phyloP scores from a whole-genome alignment of 352 stramenopile genomes.

The Phytophthora lateralis region DNA sequence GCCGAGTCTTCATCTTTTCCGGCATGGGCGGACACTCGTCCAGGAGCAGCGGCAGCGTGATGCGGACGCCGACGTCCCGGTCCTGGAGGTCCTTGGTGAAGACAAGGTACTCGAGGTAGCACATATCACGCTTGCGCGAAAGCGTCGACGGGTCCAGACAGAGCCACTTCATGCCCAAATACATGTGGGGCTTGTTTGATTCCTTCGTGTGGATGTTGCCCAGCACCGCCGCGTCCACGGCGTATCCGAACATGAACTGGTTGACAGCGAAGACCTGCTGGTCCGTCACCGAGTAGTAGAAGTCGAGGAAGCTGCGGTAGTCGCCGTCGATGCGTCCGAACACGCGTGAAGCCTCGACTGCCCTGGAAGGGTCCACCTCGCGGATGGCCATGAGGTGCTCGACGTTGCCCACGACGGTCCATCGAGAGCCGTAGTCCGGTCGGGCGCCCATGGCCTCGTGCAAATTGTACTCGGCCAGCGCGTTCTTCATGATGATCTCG shows the following conservation, averaged over 20 bases:
- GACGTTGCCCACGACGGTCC: slow-evolving; percentile 39
- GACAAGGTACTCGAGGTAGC: slow-evolving; percentile 80
- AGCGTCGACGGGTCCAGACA: slow-evolving; percentile 65
- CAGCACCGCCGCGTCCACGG: slow-evolving; percentile 70
- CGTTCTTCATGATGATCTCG: slow-evolving; percentile 49
- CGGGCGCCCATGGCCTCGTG: slow-evolving; percentile 44
- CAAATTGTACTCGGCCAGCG: slow-evolving; percentile 47
- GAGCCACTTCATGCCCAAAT: slow-evolving; percentile 86
- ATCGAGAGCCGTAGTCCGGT: slow-evolving; percentile 45
- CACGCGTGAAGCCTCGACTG: slow-evolving; percentile 49
- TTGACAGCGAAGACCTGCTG: slow-evolving; percentile 71
- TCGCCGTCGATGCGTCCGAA: slow-evolving; percentile 68
- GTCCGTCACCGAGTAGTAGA: slow-evolving; percentile 62
- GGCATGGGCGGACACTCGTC: slow-evolving; percentile 63
- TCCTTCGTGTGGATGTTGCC: slow-evolving; percentile 74
- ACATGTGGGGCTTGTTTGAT: slow-evolving; percentile 46
- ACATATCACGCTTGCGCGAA: slow-evolving; percentile 68
- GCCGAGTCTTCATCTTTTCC: slow-evolving; percentile 55
- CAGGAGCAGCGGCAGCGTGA: slow-evolving; percentile 66
- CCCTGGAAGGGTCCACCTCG: slow-evolving; percentile 40
- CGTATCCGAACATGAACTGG: slow-evolving; percentile 70
- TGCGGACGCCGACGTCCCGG: slow-evolving; percentile 71
- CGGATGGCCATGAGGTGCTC: slow-evolving; percentile 46
- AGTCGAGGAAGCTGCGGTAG: slow-evolving; percentile 70
- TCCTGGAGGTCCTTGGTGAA: slow-evolving; percentile 63